Evolutionary conservation across 495 filamentous ascomycete genomes (phyloP), one percentile per base, ranked within the genome.

Genomic region (Trichocladium antarcticum): DNA sequence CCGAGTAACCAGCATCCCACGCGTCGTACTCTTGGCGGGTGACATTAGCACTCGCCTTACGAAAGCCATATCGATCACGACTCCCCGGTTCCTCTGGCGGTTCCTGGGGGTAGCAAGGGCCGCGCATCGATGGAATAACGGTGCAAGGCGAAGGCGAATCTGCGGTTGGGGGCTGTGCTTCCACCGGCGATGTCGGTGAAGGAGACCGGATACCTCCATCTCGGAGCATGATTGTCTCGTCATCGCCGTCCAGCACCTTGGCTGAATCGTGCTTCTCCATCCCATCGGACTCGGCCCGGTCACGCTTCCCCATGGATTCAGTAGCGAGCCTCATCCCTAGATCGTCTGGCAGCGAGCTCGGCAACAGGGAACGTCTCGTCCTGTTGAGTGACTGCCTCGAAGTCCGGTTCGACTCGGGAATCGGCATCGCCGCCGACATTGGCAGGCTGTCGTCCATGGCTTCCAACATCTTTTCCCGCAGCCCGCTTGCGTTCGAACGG

Each of bases 11-110:
- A 9, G 63, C 59, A 42, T 85, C 81, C 92, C 92, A 98, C 7
- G 73, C 69, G 58, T 97, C 85, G 57, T 94, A 95, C 59, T 89
- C 74, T 19, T 82, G 73, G 11, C 80, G 62, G 17, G 75, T 82
- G 42, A 95, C 75, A 56, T 95, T 81, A 54, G 87, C 79, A 9
- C 74, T 88, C n/a, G 79, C 77, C 66, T 95, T 98, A 16, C 82
- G 80, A 60, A 98, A 98, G 2, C 92, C 92, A 61, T 95, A 92
- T 21, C 83, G 78, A 64, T 95, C 89, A n/a, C 87, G 79, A 12
- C 60, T 56, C 11, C 39, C 51, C 4, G 61, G 57, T 8, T 60
- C 57, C 41, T 72, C 68, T 19, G 54, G 55, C 1, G 53, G 55
- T 32, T 66, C 62, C 14, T 47, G 52, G 15, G 56, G 64, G 12